Percentiles rank a stretch among this genome's conserved stretches.
Evolutionary conservation across 345 rosid species (phyloP).

Genomic region (Turnera subulata): DNA sequence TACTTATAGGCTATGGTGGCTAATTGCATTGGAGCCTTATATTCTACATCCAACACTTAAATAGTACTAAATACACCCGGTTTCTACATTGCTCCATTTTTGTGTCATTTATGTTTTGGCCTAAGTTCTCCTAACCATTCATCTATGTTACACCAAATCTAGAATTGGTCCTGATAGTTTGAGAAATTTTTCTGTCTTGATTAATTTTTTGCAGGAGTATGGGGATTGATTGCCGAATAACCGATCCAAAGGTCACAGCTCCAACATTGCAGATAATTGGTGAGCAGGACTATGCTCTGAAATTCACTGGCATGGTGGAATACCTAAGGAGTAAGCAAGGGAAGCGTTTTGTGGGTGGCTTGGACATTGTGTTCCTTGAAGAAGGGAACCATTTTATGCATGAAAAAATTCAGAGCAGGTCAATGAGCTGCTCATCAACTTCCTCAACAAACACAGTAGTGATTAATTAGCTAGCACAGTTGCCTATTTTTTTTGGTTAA

Average conservation of each 20-base stretch:
- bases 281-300: constrained; percentile 18
- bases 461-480: no score
- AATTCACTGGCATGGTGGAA: constrained; percentile 19
- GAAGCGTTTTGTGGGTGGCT: constrained; percentile 19
- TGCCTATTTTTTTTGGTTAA: no score
- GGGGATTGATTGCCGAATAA: constrained; percentile 1
- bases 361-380: constrained; percentile 17
- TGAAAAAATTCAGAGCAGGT: constrained; percentile 16
- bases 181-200: no score
- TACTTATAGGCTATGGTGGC: no score
- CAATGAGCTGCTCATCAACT: constrained; percentile 12
- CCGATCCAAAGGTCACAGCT: constrained; percentile 16
- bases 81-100: no score
- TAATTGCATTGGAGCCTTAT: no score
- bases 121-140: no score
- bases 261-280: constrained; percentile 22
- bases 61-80: no score
- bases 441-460: constrained; percentile 15
- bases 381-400: constrained; percentile 25
- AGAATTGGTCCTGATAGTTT: no score
- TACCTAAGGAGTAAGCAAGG: constrained; percentile 16
- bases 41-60: no score
- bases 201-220: constrained; percentile 3
- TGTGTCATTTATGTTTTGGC: no score
- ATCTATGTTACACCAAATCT: no score